A percentile compares a stretch with the other conserved stretches of the same genome.
Conservation (phyloP, 2,329 filamentous ascomycete species). For the Setomelanomma holmii region DNA sequence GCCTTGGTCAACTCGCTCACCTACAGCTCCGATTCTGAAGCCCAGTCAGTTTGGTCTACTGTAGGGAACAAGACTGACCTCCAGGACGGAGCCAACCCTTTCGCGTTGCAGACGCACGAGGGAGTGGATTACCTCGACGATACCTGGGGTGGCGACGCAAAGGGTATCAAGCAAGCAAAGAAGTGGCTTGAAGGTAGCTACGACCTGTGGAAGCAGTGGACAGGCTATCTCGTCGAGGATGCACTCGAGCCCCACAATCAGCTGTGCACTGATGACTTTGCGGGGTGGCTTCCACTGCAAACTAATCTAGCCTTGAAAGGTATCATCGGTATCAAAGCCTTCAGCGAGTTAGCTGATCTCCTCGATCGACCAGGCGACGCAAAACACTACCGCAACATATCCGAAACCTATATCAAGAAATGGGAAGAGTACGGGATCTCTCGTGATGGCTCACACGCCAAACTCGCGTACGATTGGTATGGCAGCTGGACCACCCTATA, state of each 20-base stretch:
- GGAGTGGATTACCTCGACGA: constrained; percentile 67
- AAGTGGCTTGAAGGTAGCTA: constrained; percentile 75
- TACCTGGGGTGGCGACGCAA: constrained; percentile 63
- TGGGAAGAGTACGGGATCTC: constrained; percentile 78
- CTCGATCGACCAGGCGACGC: constrained; percentile 65
- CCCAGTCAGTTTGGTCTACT: constrained; percentile 66
- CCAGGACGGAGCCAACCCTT: constrained; percentile 46
- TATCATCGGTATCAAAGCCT: constrained; percentile 81
- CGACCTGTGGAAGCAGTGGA: constrained; percentile 77
- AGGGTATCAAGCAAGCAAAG: constrained; percentile 64
- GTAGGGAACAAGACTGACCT: constrained; percentile 42
- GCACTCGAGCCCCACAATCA: constrained; percentile 77
- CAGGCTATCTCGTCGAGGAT: constrained; percentile 76
- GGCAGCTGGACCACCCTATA: constrained; percentile 86
- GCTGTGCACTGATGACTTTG: constrained; percentile 84
- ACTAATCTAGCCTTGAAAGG: constrained; percentile 85
- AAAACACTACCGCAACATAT: constrained; percentile 67
- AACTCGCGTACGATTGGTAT: constrained; percentile 80
- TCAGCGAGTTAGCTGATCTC: constrained; percentile 72
- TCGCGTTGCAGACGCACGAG: constrained; percentile 58
- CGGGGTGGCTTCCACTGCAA: constrained; percentile 77
- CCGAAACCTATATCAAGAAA: constrained; percentile 71
- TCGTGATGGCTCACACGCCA: constrained; percentile 72
- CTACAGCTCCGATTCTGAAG: constrained; percentile 64
- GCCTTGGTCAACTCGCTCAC: constrained; percentile 77